These are phyloP conservation scores for Paraleonurus japonicus DNA, from an alignment of 257 asterid genomes.

Conservation along the genomic window DNA sequence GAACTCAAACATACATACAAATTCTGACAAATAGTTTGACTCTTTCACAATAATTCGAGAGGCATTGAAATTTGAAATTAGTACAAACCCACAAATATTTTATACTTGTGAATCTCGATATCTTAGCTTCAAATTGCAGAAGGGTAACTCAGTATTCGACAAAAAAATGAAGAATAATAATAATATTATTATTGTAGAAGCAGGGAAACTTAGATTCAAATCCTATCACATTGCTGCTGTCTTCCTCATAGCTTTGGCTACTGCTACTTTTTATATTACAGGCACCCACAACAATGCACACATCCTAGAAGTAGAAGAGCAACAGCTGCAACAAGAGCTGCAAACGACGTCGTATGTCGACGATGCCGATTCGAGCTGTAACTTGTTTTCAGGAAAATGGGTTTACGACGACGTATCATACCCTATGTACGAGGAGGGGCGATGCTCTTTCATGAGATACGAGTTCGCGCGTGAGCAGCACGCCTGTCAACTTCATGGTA, in stretches of 20 bases:
- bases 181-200: neutral
- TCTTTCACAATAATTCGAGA: neutral
- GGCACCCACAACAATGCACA: neutral
- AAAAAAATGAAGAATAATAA: neutral
- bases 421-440: conserved; percentile 53
- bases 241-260: neutral
- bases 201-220: neutral
- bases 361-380: conserved; percentile 2
- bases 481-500: conserved; percentile 59
- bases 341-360: neutral
- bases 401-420: conserved; percentile 50
- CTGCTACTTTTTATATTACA: neutral
- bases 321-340: neutral
- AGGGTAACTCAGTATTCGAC: neutral
- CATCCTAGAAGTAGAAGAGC: too few relatives aligned
- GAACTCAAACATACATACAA: too few relatives aligned
- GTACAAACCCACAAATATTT: neutral
- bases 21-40: neutral
- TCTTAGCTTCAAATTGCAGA: neutral
- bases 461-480: conserved; percentile 29
- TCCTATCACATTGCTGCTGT: neutral
- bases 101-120: neutral
- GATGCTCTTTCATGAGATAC: conserved; percentile 51
- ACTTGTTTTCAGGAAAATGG: conserved; percentile 57
- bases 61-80: neutral